Evolutionary conservation across 768 basidiomycete genomes (phyloP), one percentile per base, ranked within the genome.

Genomic region (Auriculariales sp.): DNA sequence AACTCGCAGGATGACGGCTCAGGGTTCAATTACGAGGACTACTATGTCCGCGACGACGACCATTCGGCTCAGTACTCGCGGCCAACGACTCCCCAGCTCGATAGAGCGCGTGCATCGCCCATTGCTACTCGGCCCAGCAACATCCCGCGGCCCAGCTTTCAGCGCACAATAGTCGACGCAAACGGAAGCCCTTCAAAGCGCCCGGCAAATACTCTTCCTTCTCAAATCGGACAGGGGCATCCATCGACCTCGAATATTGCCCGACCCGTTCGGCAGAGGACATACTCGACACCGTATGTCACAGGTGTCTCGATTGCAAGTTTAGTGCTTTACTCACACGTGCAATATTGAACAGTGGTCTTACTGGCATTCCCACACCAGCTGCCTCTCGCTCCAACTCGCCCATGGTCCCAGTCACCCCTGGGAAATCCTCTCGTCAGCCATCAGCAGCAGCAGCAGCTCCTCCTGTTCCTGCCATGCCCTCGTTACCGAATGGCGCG

Each of bases 81-180:
- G 45, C 61, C 53, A 55, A 53, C 58, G 47, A 48, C 45, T 25
- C 28, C 58, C 42, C 34, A 12, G 29, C 19, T 52, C 34, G 35
- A 46, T 10, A 14, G 32, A 14, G 39, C 39, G 14, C 39, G 39
- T 11, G 50, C 27, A 24, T 53, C 61, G n/a, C 46, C 56, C 25
- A 52, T 63, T 57, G 52, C 61, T 28, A 55, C 52, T 30, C 65
- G 64, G 49, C 67, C 69, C 1, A 69, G 69, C 55, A 70, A 69
- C 25, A 74, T 74, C 53, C 75, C 75, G 24, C 66, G 69, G 42
- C 68, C 73, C 27, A 71, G 68, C 56, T 56, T 68, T 45, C 68
- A 67, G 58, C 59, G 65, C 50, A 31, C 39, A 19, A 7, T 24
- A 9, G 25, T 4, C 24, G 25, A 28, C 53, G 56, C 62, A 48